Evolutionary conservation across 257 asterid genomes (phyloP).

Genomic region (Solanum etuberosum): DNA sequence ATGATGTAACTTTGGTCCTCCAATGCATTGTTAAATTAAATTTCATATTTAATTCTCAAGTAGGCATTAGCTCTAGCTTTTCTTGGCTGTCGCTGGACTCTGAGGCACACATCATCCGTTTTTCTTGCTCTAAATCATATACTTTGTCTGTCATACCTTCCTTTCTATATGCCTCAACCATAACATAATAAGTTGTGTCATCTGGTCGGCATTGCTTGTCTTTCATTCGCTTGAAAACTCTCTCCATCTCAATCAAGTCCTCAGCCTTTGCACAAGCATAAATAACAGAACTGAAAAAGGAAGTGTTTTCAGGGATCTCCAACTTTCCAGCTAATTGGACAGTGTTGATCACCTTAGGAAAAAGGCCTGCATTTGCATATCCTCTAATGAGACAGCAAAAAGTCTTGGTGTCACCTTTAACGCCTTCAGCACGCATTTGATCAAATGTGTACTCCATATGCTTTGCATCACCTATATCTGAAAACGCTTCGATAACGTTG

Average conservation of each 20-base stretch:
- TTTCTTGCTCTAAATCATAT: constrained; percentile 63
- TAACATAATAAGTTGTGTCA: constrained; percentile 47
- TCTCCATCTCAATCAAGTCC: constrained; percentile 87
- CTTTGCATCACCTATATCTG: constrained; percentile 75
- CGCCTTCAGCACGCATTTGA: constrained; percentile 80
- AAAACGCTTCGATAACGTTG: constrained; percentile 83
- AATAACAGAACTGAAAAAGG: constrained; percentile 71
- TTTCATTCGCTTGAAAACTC: constrained; percentile 86
- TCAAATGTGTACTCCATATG: constrained; percentile 81
- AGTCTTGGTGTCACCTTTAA: constrained; percentile 74
- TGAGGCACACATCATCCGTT: constrained; percentile 12
- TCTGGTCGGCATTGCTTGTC: constrained; percentile 57
- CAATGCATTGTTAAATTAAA: not conserved
- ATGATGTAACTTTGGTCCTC: not conserved
- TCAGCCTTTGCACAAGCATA: constrained; percentile 85
- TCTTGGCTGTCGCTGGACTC: not conserved
- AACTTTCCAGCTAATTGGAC: constrained; percentile 73
- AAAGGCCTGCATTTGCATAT: constrained; percentile 73
- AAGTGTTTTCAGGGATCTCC: constrained; percentile 81
- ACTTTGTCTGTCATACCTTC: constrained; percentile 85
- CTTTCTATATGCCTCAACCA: constrained; percentile 73
- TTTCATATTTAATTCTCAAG: not conserved
- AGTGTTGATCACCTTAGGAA: constrained; percentile 63
- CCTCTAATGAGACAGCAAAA: constrained; percentile 87
- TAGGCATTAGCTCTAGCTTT: constrained; percentile 4